Evolutionary conservation across 2,329 filamentous ascomycete species (phyloP), one percentile per base, ranked within the genome.

Genomic region (Thielaviopsis punctulata): DNA sequence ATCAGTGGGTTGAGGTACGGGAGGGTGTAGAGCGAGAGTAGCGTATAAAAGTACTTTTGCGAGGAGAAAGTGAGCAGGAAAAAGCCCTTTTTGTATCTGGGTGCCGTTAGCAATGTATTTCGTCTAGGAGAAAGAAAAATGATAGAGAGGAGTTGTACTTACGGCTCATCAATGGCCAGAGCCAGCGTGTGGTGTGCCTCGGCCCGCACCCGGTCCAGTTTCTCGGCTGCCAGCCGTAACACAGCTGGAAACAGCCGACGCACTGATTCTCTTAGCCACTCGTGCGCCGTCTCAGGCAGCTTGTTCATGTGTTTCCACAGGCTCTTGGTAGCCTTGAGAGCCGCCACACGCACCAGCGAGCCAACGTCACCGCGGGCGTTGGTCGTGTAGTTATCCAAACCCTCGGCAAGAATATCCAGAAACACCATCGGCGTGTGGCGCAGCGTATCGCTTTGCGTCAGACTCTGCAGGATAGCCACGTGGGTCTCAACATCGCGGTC

Each of bases 281-380:
- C 57, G 39, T 59, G 59, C n/a, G 58, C 57, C 2, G 45, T 49
- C 3, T 43, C 51, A 1, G 53, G 18, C 18, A 54, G 39, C 7
- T 57, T 53, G 0, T 54, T 56, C 39, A 68, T 67, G 6, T 62
- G 63, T 30, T 61, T 62, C 66, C 75, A 79, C 1, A 87, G 70
- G 2, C 78, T 79, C 55, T 77, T 77, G 1, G 90, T 77, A 15
- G 86, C 89, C 62, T 82, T 74, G 12, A 95, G 73, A 22, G 86
- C 89, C 63, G 89, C 83, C 4, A 90, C 69, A 3, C 92, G 77
- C 3, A 94, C 84, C 50, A 89, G 77, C 0, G 89, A 94, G 4
- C 92, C 92, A 48, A 96, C 76, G 61, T 98, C 92, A 15, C 92
- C 92, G 53, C 88, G 75, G 13, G 89, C 82, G 58, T 86, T 90